Evolutionary conservation across 495 filamentous ascomycete species (phyloP).

Genomic region (Umbilicaria muhlenbergii): DNA sequence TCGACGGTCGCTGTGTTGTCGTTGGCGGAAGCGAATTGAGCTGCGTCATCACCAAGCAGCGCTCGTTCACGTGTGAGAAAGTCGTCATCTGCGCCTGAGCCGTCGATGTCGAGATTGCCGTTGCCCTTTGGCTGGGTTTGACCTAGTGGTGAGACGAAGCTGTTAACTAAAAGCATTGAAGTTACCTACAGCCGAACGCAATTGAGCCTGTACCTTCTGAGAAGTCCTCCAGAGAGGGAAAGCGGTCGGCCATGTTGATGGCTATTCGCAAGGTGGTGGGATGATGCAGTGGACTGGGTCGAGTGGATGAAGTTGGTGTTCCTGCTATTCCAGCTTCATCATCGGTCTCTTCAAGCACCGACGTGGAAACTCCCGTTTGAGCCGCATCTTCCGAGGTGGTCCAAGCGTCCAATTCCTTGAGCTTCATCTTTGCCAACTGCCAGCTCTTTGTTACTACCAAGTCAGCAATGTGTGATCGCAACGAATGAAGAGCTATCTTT

Average conservation of each 20-base stretch:
- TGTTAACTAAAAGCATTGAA: background rate
- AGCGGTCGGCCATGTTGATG: conserved; percentile 75
- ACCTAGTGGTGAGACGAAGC: conserved; percentile 22
- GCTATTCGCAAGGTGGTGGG: too few species aligned
- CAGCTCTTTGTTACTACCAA: too few species aligned
- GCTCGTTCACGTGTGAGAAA: conserved; percentile 86
- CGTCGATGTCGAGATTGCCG: conserved; percentile 23
- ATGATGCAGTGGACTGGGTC: background rate
- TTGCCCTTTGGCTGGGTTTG: conserved; percentile 36
- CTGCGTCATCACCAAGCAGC: conserved; percentile 76
- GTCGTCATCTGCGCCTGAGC: conserved; percentile 41
- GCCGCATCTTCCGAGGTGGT: too few species aligned
- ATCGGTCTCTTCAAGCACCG: too few species aligned
- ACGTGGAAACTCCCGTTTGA: background rate
- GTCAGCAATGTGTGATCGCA: too few species aligned
- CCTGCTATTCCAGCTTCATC: background rate
- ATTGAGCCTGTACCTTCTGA: conserved; percentile 52
- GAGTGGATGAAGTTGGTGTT: background rate
- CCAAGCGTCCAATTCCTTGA: too few species aligned
- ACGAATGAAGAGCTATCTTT: too few species aligned
- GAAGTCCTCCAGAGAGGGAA: conserved; percentile 93
- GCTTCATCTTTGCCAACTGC: too few species aligned
- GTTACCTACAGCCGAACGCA: too few species aligned
- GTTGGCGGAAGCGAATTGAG: conserved; percentile 68
- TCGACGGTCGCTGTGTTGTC: conserved; percentile 42